Evolutionary conservation across 352 stramenopile genomes (phyloP).

Genomic region (Blastocystis sp.): DNA sequence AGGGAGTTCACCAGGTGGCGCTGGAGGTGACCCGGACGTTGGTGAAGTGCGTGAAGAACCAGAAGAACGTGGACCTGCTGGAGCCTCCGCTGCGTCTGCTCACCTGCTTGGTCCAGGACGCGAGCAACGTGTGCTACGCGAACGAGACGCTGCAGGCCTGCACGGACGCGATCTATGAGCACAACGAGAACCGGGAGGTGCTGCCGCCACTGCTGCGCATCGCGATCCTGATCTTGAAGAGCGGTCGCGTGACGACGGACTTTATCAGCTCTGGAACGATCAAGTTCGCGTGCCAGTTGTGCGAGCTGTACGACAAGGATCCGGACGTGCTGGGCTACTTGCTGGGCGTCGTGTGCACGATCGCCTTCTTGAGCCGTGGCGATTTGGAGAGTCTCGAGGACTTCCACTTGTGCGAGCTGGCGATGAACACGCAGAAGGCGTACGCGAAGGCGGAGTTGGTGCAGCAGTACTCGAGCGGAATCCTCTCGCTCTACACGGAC

Average conservation of each 20-base stretch:
- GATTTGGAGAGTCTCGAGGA: background rate
- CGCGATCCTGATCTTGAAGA: background rate
- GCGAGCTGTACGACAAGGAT: constrained; percentile 40
- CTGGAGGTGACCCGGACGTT: background rate
- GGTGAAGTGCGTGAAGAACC: constrained; percentile 45
- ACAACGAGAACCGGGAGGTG: constrained; percentile 23
- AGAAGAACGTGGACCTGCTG: constrained; percentile 27
- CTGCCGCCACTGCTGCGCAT: constrained; percentile 38
- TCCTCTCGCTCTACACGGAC: constrained; percentile 39
- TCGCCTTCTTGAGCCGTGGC: background rate
- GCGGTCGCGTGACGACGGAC: constrained; percentile 4
- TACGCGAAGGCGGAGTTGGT: constrained; percentile 46
- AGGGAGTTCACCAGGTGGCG: background rate
- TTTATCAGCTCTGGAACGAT: background rate
- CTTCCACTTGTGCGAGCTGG: constrained; percentile 38
- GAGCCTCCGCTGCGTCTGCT: constrained; percentile 33
- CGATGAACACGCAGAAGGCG: constrained; percentile 44
- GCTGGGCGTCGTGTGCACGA: constrained; percentile 36
- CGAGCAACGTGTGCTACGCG: constrained; percentile 5
- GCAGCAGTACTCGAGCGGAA: constrained; percentile 20
- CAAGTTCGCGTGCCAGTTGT: constrained; percentile 46
- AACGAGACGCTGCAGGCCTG: constrained; percentile 36
- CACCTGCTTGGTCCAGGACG: background rate
- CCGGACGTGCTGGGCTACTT: constrained; percentile 42
- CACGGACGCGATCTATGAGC: constrained; percentile 30